phyloP scores from a whole-genome alignment of 805 yeast species.

The Torulaspora delbrueckii region DNA sequence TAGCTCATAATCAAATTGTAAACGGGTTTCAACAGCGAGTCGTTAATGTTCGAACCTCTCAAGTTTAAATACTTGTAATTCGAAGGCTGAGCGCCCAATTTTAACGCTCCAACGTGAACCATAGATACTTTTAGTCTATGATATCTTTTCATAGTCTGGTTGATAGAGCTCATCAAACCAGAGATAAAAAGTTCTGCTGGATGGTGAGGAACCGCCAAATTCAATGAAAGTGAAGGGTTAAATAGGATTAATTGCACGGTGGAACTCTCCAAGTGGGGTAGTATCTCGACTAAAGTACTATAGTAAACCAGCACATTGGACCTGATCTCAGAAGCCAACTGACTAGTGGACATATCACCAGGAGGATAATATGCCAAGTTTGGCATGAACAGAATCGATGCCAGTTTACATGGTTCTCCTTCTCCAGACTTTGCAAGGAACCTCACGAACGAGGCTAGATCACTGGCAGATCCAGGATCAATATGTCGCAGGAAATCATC shows the following conservation, averaged over 20 bases:
- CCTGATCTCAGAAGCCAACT: conserved; percentile 24
- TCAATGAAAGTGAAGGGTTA: conserved; percentile 30
- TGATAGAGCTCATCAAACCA: conserved; percentile 24
- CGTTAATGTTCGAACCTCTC: conserved; percentile 26
- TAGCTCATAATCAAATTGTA: conserved; percentile 25
- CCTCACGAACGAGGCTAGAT: conserved; percentile 19
- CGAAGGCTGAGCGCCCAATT: conserved; percentile 32
- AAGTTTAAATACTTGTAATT: conserved; percentile 29
- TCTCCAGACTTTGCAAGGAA: conserved; percentile 14
- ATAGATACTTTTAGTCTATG: conserved; percentile 15
- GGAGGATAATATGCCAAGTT: conserved; percentile 32
- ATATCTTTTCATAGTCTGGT: conserved; percentile 16
- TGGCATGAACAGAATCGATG: conserved; percentile 32
- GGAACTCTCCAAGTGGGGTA: conserved; percentile 20
- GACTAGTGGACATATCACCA: conserved; percentile 23
- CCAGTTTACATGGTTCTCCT: conserved; percentile 9
- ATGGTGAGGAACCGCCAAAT: conserved; percentile 24
- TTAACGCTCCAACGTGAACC: conserved; percentile 29
- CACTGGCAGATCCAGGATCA: conserved; percentile 23
- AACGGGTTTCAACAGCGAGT: conserved; percentile 24
- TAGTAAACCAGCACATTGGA: conserved; percentile 25
- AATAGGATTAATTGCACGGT: conserved; percentile 26
- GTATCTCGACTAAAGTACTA: conserved; percentile 19
- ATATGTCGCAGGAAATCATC: conserved; percentile 28
- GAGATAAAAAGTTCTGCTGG: conserved; percentile 29